Conservation (phyloP, 2,329 filamentous ascomycete genomes). For the Talaromyces sp. region DNA sequence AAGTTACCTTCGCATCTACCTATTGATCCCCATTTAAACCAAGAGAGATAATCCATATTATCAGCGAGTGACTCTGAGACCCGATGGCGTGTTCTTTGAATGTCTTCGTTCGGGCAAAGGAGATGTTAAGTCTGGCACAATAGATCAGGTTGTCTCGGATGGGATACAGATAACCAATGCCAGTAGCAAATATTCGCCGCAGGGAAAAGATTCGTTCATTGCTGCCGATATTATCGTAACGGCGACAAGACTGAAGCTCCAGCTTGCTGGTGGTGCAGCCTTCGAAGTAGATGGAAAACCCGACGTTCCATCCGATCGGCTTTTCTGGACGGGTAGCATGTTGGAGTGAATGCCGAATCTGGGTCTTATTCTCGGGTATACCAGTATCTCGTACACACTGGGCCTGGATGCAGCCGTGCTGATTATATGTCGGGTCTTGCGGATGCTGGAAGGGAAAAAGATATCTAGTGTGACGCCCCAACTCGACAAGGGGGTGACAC, state of each 20-base stretch:
- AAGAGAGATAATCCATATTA: slow-evolving; percentile 57
- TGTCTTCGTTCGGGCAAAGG: slow-evolving; percentile 41
- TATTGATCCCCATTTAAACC: slow-evolving; percentile 54
- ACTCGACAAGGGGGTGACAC: neutral
- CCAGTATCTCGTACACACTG: slow-evolving; percentile 22
- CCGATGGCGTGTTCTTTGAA: slow-evolving; percentile 49
- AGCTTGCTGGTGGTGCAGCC: slow-evolving; percentile 16
- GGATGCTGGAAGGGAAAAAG: slow-evolving; percentile 1
- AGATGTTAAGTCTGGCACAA: slow-evolving; percentile 43
- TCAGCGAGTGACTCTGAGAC: slow-evolving; percentile 58
- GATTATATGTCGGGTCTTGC: slow-evolving; percentile 17
- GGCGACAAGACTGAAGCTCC: slow-evolving; percentile 23
- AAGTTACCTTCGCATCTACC: slow-evolving; percentile 29
- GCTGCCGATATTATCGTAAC: slow-evolving; percentile 22
- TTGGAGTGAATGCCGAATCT: slow-evolving; percentile 24
- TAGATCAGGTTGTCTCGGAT: slow-evolving; percentile 39
- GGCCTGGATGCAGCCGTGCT: slow-evolving; percentile 23
- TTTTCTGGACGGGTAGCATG: slow-evolving; percentile 20
- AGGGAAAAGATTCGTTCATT: slow-evolving; percentile 10
- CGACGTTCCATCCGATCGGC: slow-evolving; percentile 16
- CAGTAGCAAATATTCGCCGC: slow-evolving; percentile 20
- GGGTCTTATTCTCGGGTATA: slow-evolving; percentile 20
- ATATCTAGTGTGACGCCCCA: neutral
- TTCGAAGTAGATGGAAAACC: slow-evolving; percentile 20
- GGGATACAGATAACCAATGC: slow-evolving; percentile 34